Percentiles rank a stretch among this genome's conserved stretches.
Evolutionary conservation across 768 basidiomycete species (phyloP).

Genomic region (Psilocybe cyanescens): DNA sequence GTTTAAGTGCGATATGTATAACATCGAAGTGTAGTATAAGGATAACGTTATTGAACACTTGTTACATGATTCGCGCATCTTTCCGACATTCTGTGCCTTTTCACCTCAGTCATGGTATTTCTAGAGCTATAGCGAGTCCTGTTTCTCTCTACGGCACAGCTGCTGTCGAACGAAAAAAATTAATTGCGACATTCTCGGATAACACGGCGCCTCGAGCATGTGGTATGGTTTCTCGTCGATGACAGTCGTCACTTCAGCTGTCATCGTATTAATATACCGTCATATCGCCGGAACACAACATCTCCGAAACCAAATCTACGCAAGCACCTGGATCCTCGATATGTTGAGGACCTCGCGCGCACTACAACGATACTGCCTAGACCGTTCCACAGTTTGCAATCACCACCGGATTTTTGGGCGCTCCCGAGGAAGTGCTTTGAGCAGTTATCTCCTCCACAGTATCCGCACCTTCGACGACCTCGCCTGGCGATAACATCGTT

Average conservation of each 20-base stretch:
- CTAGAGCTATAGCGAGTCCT: no score
- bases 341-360: neutral
- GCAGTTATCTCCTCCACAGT: slow-evolving; percentile 49
- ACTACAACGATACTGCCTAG: neutral
- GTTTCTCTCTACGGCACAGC: no score
- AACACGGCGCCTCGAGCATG: neutral
- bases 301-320: neutral
- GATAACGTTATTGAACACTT: slow-evolving; percentile 1
- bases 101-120: neutral
- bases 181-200: no score
- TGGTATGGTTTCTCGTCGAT: neutral
- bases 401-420: slow-evolving; percentile 1
- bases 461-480: slow-evolving; percentile 70
- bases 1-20: slow-evolving; percentile 28
- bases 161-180: no score
- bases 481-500: slow-evolving; percentile 38
- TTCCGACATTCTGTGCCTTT: neutral
- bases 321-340: neutral
- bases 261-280: neutral
- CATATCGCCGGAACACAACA: neutral
- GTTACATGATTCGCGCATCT: neutral
- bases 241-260: neutral
- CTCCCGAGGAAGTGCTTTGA: slow-evolving; percentile 41
- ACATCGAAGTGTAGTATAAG: neutral
- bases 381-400: slow-evolving; percentile 12